These are phyloP conservation scores for Aspergillus ibericus DNA, from an alignment of 2,329 filamentous ascomycete genomes.

Conservation along the genomic window DNA sequence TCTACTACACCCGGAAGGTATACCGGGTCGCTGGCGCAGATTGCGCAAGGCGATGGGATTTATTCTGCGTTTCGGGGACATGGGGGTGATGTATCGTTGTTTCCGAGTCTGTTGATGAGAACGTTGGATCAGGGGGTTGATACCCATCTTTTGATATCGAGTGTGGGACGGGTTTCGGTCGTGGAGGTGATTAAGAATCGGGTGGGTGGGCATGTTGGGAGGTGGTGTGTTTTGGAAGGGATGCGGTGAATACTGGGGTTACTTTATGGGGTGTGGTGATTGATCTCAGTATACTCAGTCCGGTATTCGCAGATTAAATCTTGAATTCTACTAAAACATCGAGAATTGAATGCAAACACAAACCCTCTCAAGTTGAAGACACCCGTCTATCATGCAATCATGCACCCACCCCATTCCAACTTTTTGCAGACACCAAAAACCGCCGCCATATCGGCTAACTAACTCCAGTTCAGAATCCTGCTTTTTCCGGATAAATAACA, in stretches of 20 bases:
- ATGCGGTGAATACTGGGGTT: neutral
- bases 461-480: slow-evolving; percentile 29
- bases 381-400: slow-evolving; percentile 1
- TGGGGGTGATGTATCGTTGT: slow-evolving; percentile 12
- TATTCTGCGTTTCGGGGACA: slow-evolving; percentile 29
- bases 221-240: slow-evolving; percentile 36
- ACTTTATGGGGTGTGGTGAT: too few relatives aligned
- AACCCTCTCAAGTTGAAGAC: neutral
- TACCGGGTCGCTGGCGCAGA: too few relatives aligned
- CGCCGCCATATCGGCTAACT: slow-evolving; percentile 13
- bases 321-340: neutral
- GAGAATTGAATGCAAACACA: neutral
- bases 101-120: slow-evolving; percentile 35
- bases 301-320: neutral
- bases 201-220: slow-evolving; percentile 34
- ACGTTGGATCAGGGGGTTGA: slow-evolving; percentile 43
- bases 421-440: neutral
- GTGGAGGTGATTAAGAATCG: slow-evolving; percentile 45
- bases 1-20: too few relatives aligned
- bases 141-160: slow-evolving; percentile 39
- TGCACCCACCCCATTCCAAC: neutral
- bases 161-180: slow-evolving; percentile 23
- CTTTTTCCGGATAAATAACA: slow-evolving; percentile 14
- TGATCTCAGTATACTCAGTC: neutral
- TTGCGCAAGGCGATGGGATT: slow-evolving; percentile 20